phyloP scores from a whole-genome alignment of 2,329 filamentous ascomycete species.

The Apiospora arundinis region DNA sequence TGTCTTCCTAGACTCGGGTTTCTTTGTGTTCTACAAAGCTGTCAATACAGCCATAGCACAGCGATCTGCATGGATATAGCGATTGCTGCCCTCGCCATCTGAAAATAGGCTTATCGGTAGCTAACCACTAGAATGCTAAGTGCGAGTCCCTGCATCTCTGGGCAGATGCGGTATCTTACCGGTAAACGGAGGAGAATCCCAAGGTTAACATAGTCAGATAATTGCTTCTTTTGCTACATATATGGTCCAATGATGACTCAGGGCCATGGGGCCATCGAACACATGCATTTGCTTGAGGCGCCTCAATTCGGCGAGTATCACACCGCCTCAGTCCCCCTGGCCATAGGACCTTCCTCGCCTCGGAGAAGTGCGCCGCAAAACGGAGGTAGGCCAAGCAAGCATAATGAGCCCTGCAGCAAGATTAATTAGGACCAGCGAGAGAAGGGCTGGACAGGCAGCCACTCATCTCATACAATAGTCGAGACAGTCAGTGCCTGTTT shows the following conservation, averaged over 20 bases:
- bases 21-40: not conserved
- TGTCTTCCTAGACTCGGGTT: not conserved
- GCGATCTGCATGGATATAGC: not conserved
- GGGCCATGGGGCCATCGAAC: not conserved
- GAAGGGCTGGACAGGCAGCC: not conserved
- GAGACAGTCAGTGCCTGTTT: not conserved
- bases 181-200: not conserved
- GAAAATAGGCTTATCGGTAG: not conserved
- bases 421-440: not conserved
- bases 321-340: not conserved
- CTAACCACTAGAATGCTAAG: not conserved
- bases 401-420: not conserved
- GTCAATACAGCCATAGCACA: not conserved
- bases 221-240: not conserved
- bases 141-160: not conserved
- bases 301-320: not conserved
- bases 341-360: not conserved
- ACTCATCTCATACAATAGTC: not conserved
- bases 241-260: not conserved
- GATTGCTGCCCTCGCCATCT: not conserved
- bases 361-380: not conserved
- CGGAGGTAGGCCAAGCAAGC: not conserved
- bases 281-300: slow-evolving; percentile 3
- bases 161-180: not conserved
- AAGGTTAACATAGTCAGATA: not conserved